phyloP scores from a whole-genome alignment of 345 rosid genomes.

The Euphorbia tirucalli region DNA sequence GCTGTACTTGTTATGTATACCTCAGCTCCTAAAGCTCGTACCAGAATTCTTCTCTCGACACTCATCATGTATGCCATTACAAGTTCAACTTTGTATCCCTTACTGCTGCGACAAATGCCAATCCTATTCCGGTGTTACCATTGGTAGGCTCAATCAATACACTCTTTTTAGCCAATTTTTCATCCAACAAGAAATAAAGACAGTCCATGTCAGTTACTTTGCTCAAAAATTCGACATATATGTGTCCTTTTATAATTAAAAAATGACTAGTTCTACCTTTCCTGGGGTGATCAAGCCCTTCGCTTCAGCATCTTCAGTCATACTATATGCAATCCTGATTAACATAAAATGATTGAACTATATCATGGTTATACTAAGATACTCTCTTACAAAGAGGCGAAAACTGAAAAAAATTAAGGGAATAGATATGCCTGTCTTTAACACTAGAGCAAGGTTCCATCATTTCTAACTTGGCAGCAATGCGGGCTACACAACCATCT shows the following conservation, averaged over 20 bases:
- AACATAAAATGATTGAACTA: not conserved
- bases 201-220: not conserved
- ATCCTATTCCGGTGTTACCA: constrained; percentile 76
- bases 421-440: constrained; percentile 61
- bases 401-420: not conserved
- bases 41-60: constrained; percentile 54
- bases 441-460: constrained; percentile 56
- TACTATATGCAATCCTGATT: constrained; percentile 80
- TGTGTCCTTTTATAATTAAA: no score
- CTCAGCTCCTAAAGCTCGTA: constrained; percentile 73
- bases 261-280: constrained; percentile 43
- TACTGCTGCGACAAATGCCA: constrained; percentile 67
- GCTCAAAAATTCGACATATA: not conserved
- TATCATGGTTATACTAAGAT: not conserved
- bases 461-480: constrained; percentile 91
- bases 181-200: not conserved
- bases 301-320: constrained; percentile 87
- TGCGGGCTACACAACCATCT: constrained; percentile 67
- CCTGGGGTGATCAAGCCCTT: constrained; percentile 73
- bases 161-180: constrained; percentile 33
- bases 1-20: constrained; percentile 45
- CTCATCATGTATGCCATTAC: constrained; percentile 53
- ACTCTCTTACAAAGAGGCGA: not conserved
- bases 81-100: constrained; percentile 58
- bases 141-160: constrained; percentile 55